Base-by-base conservation (phyloP, 306 rosid species). In the Mimosa pudica region DNA sequence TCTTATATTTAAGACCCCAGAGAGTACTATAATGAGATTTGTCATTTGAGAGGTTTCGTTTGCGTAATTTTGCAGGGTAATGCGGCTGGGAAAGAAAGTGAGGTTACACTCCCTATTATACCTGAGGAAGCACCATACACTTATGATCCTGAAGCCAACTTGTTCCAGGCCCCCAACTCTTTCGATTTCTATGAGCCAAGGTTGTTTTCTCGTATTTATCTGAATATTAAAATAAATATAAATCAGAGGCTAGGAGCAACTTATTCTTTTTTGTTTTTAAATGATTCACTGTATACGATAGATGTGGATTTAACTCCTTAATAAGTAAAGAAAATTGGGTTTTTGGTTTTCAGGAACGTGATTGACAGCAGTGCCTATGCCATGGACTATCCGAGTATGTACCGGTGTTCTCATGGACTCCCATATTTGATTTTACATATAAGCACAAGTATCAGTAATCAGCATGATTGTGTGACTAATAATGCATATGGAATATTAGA, bases 381-480 rank as follows among this genome's bases (percentile, higher is more conserved):
- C 10, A 2, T 3, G 4, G 1, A 10, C 0, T 75, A 0, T 70
- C 66, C 17, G 71, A 24, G 1, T 14, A 3, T 0, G 1, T 14
- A 3, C 0, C 0, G 78, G 54, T 45, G 2, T 16, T 52, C 79
- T 70, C 7, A 30, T 54, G 33, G 86, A 84, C 60, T 81, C 83
- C 13, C 38, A 20, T 49, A 8, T 71, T 2, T 66, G 86, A 60
- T 24, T 13, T 1, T 51, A 62, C 63, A 63, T 20, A 33, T 20
- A 33, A 8, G 47, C 14, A 18, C 11, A 51, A 70, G 84, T 79
- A 83, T 60, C 64, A 62, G 42, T 33, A n/a, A 12, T 32, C 35
- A 41, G n/a, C 55, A 8, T 72, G 20, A 5, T 2, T 38, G 5
- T 18, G 35, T 24, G 44, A 18, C 36, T 10, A 36, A 11, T 51